These are phyloP conservation scores for Neonectria faginata DNA, from an alignment of 2,329 filamentous ascomycete genomes.

Conservation along the genomic window DNA sequence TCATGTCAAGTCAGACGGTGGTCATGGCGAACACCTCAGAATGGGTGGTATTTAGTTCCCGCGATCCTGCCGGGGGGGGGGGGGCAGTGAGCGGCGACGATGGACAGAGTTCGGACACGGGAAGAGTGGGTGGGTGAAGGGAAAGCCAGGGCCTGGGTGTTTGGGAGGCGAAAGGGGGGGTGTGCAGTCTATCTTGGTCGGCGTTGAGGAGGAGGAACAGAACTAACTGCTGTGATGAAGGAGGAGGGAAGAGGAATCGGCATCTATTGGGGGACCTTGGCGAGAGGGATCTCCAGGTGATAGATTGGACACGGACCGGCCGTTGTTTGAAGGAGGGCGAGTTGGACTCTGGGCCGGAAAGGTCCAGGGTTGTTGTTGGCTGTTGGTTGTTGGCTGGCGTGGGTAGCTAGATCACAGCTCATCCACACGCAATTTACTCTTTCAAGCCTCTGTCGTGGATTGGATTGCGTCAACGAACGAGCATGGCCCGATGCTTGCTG, in stretches of 20 bases:
- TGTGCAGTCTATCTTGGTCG: conserved; percentile 7
- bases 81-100: conserved; percentile 21
- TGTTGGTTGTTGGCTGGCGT: not conserved
- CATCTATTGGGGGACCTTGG: conserved; percentile 24
- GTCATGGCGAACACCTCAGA: conserved; percentile 36
- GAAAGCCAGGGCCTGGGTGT: conserved; percentile 3
- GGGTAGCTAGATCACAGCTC: conserved; percentile 6
- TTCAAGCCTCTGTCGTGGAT: not conserved
- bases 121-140: conserved; percentile 15
- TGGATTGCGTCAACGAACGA: conserved; percentile 27
- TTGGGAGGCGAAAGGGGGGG: conserved; percentile 20
- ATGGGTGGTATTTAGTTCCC: conserved; percentile 30
- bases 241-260: conserved; percentile 41
- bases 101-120: conserved; percentile 15
- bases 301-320: conserved; percentile 25
- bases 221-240: conserved; percentile 31
- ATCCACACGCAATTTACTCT: conserved; percentile 6
- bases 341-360: not conserved
- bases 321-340: conserved; percentile 6
- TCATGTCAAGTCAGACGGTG: conserved; percentile 33
- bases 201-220: conserved; percentile 22
- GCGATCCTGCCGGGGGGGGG: conserved; percentile 25
- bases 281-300: conserved; percentile 24
- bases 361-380: conserved; percentile 3
- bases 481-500: not conserved